Percentiles rank a stretch among this genome's conserved stretches.
Conservation (phyloP, 768 basidiomycete species). For the Boletus barrowsii region DNA sequence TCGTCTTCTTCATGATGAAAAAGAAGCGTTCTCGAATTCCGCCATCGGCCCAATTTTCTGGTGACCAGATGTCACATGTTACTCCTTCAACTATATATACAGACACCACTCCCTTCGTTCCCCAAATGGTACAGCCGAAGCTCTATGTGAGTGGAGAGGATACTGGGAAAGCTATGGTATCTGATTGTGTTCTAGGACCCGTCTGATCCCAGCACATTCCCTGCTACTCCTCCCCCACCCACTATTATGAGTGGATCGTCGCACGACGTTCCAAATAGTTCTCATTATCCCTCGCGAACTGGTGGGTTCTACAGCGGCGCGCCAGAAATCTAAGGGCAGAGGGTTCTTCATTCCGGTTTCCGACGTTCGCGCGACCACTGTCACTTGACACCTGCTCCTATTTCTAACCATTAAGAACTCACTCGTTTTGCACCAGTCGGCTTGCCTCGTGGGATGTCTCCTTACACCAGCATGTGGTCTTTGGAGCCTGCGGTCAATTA, state of each 20-base stretch:
- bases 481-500: neutral
- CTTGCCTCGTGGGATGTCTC: neutral
- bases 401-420: neutral
- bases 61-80: neutral
- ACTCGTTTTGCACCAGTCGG: neutral
- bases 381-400: neutral
- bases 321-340: conserved; percentile 22
- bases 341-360: neutral
- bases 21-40: conserved; percentile 26
- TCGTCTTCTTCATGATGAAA: conserved; percentile 39
- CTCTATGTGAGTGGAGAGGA: conserved; percentile 28
- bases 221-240: conserved; percentile 22
- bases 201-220: conserved; percentile 38
- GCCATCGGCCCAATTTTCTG: conserved; percentile 15
- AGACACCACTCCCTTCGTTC: conserved; percentile 10
- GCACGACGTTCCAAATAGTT: conserved; percentile 2
- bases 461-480: neutral
- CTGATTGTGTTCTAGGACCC: conserved; percentile 28
- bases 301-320: conserved; percentile 23
- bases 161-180: neutral
- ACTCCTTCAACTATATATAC: conserved; percentile 4
- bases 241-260: conserved; percentile 9
- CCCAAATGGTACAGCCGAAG: conserved; percentile 22
- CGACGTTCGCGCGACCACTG: no score
- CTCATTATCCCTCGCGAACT: conserved; percentile 15